These are phyloP conservation scores for Arthrobotrys sphaeroides DNA, from an alignment of 2,329 filamentous ascomycete genomes.

Conservation along the genomic window DNA sequence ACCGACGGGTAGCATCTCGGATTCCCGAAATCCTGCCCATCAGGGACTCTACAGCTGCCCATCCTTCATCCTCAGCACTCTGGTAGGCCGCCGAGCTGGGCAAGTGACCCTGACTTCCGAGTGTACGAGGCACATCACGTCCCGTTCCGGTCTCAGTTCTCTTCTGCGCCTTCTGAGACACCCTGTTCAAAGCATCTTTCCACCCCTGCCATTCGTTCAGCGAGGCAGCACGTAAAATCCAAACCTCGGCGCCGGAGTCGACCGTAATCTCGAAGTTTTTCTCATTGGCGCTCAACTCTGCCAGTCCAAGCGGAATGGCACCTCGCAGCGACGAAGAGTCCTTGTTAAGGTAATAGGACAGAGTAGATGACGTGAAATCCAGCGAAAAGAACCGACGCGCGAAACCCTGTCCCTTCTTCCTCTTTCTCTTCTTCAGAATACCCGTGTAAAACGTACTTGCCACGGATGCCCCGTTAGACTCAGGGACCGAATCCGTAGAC, in stretches of 20 bases:
- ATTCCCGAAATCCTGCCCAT: conserved; percentile 87
- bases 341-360: conserved; percentile 95
- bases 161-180: conserved; percentile 73
- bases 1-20: conserved; percentile 82
- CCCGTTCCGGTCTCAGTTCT: conserved; percentile 53
- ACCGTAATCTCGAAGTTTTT: conserved; percentile 91
- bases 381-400: conserved; percentile 94
- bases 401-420: conserved; percentile 93
- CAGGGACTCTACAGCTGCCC: conserved; percentile 84
- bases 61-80: conserved; percentile 77
- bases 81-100: conserved; percentile 48
- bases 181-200: conserved; percentile 84
- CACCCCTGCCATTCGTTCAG: conserved; percentile 86
- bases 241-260: conserved; percentile 95
- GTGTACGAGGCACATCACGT: conserved; percentile 37
- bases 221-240: conserved; percentile 87
- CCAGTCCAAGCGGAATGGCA: conserved; percentile 88
- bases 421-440: conserved; percentile 83
- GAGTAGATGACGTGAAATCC: conserved; percentile 89
- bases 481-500: conserved; percentile 55
- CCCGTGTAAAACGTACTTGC: conserved; percentile 72
- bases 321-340: conserved; percentile 92
- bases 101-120: conserved; percentile 35
- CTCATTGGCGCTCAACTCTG: conserved; percentile 89
- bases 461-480: conserved; percentile 31